A percentile compares a stretch with the other conserved stretches of the same genome.
Conservation (phyloP, 805 yeast genomes). For the Ogataea thermomethanolica region DNA sequence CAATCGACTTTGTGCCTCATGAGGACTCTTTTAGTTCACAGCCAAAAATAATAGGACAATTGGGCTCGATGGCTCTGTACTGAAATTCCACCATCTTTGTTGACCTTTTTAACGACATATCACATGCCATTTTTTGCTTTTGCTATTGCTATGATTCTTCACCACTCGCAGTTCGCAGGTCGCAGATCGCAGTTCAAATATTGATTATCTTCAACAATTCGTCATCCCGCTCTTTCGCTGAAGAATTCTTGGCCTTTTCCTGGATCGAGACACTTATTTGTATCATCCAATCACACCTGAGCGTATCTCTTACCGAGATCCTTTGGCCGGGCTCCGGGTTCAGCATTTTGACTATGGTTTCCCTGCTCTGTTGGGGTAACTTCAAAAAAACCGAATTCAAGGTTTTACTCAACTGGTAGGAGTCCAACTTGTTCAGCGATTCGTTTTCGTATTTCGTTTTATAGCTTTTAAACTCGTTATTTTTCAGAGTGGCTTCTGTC, state of each 20-base stretch:
- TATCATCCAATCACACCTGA: conserved; percentile 32
- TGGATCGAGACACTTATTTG: conserved; percentile 23
- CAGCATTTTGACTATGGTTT: conserved; percentile 26
- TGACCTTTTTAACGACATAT: neutral
- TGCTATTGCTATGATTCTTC: conserved; percentile 4
- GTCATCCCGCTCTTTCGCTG: conserved; percentile 22
- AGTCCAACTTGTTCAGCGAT: conserved; percentile 15
- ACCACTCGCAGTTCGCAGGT: neutral
- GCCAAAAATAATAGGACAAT: conserved; percentile 2
- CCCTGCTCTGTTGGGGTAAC: conserved; percentile 13
- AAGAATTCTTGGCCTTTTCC: conserved; percentile 13
- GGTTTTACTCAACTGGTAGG: conserved; percentile 19
- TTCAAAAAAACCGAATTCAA: conserved; percentile 14
- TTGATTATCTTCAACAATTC: conserved; percentile 20
- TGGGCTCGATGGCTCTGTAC: conserved; percentile 5
- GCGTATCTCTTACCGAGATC: conserved; percentile 17
- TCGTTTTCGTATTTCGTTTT: conserved; percentile 12
- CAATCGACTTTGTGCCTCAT: conserved; percentile 5
- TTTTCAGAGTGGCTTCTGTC: conserved; percentile 36
- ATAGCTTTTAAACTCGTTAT: conserved; percentile 25
- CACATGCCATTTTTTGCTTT: neutral
- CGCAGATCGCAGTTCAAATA: conserved; percentile 1
- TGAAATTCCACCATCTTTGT: neutral
- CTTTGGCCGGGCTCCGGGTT: conserved; percentile 30
- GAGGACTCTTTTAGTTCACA: conserved; percentile 6